These are phyloP conservation scores for Aureobasidium sp. DNA, from an alignment of 2,329 filamentous ascomycete species.

Conservation along the genomic window DNA sequence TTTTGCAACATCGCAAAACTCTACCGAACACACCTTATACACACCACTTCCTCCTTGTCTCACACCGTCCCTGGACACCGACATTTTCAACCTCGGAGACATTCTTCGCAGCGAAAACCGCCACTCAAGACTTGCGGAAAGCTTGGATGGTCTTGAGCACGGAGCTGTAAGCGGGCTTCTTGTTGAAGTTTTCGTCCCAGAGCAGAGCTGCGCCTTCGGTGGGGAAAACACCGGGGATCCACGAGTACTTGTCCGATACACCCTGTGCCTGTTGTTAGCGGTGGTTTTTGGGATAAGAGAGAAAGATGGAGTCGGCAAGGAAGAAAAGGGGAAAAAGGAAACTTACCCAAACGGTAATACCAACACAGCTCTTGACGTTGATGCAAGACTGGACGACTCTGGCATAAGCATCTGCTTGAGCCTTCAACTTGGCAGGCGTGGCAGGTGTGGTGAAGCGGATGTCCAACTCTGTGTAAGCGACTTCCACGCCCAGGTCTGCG, in stretches of 20 bases:
- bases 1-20: too few relatives aligned
- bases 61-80: too few relatives aligned
- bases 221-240: slow-evolving; percentile 32
- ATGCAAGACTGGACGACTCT: slow-evolving; percentile 28
- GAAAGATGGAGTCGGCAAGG: neutral
- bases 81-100: too few relatives aligned
- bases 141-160: neutral
- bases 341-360: slow-evolving; percentile 43
- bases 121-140: neutral
- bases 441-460: slow-evolving; percentile 35
- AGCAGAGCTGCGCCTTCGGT: slow-evolving; percentile 31
- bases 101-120: too few relatives aligned
- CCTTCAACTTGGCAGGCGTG: slow-evolving; percentile 19
- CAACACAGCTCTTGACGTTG: slow-evolving; percentile 29
- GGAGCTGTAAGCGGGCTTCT: slow-evolving; percentile 37
- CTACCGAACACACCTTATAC: too few relatives aligned
- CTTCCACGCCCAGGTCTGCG: slow-evolving; percentile 44
- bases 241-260: slow-evolving; percentile 32
- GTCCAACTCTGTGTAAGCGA: slow-evolving; percentile 57
- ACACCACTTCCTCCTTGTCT: too few relatives aligned
- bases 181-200: slow-evolving; percentile 38
- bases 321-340: too few relatives aligned
- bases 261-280: slow-evolving; percentile 22
- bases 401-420: slow-evolving; percentile 42
- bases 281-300: too few relatives aligned